These are phyloP conservation scores for Mikania micrantha DNA, from an alignment of 129 eudicot genomes.

Conservation along the genomic window DNA sequence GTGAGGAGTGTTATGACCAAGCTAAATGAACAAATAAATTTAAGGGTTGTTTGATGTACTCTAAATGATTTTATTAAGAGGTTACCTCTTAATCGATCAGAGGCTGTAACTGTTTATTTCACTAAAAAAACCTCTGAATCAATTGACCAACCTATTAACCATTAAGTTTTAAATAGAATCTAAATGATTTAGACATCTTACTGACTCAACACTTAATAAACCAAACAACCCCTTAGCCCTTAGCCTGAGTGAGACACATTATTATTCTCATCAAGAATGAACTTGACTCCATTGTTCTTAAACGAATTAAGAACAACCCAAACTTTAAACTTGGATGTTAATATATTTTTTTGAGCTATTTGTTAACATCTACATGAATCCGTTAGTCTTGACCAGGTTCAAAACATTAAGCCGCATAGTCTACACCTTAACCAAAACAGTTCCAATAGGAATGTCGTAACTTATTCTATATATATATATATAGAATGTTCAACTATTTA, in stretches of 20 bases:
- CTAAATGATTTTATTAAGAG: no score
- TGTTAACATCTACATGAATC: constrained; percentile 49
- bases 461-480: no score
- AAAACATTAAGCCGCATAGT: constrained; percentile 61
- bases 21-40: not conserved
- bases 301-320: constrained; percentile 41
- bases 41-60: no score
- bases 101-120: no score
- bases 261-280: constrained; percentile 27
- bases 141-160: no score
- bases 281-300: constrained; percentile 47
- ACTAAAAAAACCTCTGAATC: no score
- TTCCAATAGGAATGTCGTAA: no score
- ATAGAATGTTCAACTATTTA: constrained; percentile 59
- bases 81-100: no score
- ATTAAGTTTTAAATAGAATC: no score
- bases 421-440: constrained; percentile 66
- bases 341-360: constrained; percentile 49
- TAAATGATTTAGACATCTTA: no score
- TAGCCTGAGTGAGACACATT: constrained; percentile 21
- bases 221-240: no score
- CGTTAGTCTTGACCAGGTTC: constrained; percentile 54
- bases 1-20: not conserved
- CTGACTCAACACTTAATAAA: no score
- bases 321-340: constrained; percentile 40